Evolutionary conservation across 2,329 filamentous ascomycete genomes (phyloP).

Genomic region (Fusarium transvaalense): DNA sequence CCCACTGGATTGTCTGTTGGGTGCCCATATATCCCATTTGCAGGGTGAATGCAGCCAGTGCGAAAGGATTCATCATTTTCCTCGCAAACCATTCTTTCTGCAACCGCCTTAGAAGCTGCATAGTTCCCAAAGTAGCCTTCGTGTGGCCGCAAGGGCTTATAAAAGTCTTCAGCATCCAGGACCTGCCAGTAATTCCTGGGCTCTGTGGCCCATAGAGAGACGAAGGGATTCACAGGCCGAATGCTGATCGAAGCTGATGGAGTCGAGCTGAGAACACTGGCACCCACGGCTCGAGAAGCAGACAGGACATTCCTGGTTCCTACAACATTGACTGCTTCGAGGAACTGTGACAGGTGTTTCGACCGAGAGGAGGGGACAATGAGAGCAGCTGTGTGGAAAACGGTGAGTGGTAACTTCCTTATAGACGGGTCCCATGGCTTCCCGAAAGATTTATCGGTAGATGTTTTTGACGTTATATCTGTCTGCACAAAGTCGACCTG

Average conservation of each 20-base stretch:
- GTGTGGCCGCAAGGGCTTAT: neutral
- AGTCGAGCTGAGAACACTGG: constrained; percentile 12
- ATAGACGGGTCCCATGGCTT: neutral
- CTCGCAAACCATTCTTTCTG: neutral
- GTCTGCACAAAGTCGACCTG: constrained; percentile 9
- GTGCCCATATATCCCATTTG: constrained; percentile 14
- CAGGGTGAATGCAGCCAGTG: constrained; percentile 23
- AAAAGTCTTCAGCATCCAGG: neutral
- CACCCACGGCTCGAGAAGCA: constrained; percentile 2
- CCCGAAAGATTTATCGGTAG: neutral
- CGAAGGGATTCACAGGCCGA: constrained; percentile 9
- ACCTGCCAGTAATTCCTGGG: constrained; percentile 10
- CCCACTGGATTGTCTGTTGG: constrained; percentile 8
- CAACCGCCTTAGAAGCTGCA: neutral
- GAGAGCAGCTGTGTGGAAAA: constrained; percentile 14
- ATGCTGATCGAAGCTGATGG: constrained; percentile 9
- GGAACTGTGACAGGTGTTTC: constrained; percentile 8
- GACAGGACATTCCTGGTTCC: constrained; percentile 16
- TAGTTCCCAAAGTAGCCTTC: constrained; percentile 10
- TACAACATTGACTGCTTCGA: constrained; percentile 8
- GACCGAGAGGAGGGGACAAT: constrained; percentile 12
- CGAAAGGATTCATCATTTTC: constrained; percentile 1
- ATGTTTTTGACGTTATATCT: constrained; percentile 2
- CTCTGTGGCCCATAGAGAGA: neutral
- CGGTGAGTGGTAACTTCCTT: constrained; percentile 11